These are phyloP conservation scores for Leccinum obscurum DNA, from an alignment of 768 basidiomycete species.

Conservation along the genomic window DNA sequence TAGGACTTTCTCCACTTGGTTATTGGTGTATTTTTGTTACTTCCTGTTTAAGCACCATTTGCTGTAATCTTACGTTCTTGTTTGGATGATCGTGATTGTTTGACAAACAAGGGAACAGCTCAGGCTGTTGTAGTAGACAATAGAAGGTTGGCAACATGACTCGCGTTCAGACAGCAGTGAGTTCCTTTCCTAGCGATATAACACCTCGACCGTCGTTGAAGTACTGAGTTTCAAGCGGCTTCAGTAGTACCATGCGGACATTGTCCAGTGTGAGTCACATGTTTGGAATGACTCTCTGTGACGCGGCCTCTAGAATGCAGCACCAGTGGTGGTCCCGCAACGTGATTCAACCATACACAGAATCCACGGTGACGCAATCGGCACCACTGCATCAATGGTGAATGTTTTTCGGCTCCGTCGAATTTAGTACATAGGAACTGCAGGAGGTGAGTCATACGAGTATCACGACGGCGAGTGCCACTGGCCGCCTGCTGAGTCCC, in stretches of 20 bases:
- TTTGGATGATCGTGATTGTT: background rate
- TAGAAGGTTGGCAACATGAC: background rate
- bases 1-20: background rate
- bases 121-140: background rate
- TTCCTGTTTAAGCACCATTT: background rate
- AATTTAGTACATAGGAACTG: conserved; percentile 28
- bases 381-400: conserved; percentile 37
- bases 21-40: conserved; percentile 1
- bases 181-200: conserved; percentile 20
- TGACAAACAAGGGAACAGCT: background rate
- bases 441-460: conserved; percentile 17
- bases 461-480: background rate
- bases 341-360: background rate
- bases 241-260: conserved; percentile 44
- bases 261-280: conserved; percentile 42
- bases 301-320: conserved; percentile 52
- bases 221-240: conserved; percentile 22
- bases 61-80: background rate
- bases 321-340: conserved; percentile 44
- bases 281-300: conserved; percentile 37
- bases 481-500: background rate
- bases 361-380: background rate
- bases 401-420: conserved; percentile 56
- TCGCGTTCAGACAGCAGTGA: background rate
- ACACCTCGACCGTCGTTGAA: conserved; percentile 29